Evolutionary conservation across 208 protist species (phyloP).

Genomic region (Trypanosomatidae sp.): DNA sequence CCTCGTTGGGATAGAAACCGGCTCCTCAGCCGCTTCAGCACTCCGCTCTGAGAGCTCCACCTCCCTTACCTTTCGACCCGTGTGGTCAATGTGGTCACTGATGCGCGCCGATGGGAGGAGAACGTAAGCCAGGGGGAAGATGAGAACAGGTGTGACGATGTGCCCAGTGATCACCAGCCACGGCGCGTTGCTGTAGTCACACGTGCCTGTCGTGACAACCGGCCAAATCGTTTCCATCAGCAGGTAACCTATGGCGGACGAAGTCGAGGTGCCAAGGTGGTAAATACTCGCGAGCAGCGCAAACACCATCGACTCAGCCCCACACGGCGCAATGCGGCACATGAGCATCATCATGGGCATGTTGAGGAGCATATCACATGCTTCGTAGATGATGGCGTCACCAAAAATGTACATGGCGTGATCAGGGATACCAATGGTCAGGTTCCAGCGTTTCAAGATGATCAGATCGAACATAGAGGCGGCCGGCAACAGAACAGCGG

Average conservation of each 20-base stretch:
- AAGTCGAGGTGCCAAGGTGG: slow-evolving; percentile 53
- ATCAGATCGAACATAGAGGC: slow-evolving; percentile 66
- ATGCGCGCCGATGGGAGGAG: slow-evolving; percentile 63
- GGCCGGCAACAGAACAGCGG: slow-evolving; percentile 48
- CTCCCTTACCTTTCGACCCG: slow-evolving; percentile 36
- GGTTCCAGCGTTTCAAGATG: slow-evolving; percentile 78
- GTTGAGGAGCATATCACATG: slow-evolving; percentile 58
- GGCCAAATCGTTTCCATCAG: slow-evolving; percentile 60
- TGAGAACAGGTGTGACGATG: slow-evolving; percentile 11
- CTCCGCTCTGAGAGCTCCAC: not conserved
- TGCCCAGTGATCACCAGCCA: slow-evolving; percentile 26
- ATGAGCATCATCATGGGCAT: slow-evolving; percentile 81
- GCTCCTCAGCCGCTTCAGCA: not conserved
- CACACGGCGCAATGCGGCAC: slow-evolving; percentile 81
- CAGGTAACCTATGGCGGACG: slow-evolving; percentile 40
- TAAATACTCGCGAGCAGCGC: slow-evolving; percentile 74
- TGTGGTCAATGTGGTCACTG: slow-evolving; percentile 48
- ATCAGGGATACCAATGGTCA: slow-evolving; percentile 49
- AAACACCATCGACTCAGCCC: slow-evolving; percentile 76
- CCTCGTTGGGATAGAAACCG: not conserved
- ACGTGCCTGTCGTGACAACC: slow-evolving; percentile 40
- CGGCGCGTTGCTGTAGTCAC: slow-evolving; percentile 51
- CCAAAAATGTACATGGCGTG: slow-evolving; percentile 72
- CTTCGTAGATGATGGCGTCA: slow-evolving; percentile 63
- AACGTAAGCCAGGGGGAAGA: slow-evolving; percentile 47